These are phyloP conservation scores for Cystofilobasidium capitatum DNA, from an alignment of 768 basidiomycete species.

Conservation along the genomic window DNA sequence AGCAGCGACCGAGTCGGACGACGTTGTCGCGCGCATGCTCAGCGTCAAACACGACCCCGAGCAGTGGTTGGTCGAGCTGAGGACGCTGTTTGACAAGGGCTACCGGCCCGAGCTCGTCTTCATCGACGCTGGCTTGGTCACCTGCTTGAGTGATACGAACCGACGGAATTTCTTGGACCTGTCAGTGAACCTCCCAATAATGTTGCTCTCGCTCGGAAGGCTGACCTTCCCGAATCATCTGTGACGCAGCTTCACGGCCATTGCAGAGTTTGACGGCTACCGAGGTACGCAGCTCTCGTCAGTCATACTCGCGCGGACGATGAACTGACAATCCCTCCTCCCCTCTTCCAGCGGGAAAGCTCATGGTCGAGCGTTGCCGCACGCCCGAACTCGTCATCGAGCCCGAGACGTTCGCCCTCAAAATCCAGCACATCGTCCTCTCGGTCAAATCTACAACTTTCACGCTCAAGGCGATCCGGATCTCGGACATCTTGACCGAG, in stretches of 20 bases:
- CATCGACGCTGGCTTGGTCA: slow-evolving; percentile 91
- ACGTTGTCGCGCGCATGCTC: slow-evolving; percentile 62
- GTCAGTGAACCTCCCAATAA: not conserved
- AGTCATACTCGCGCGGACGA: not conserved
- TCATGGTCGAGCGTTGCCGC: slow-evolving; percentile 92
- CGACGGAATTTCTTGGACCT: slow-evolving; percentile 90
- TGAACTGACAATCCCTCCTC: not conserved
- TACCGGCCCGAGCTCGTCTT: slow-evolving; percentile 92
- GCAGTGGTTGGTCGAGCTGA: slow-evolving; percentile 63
- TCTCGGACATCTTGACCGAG: slow-evolving; percentile 81
- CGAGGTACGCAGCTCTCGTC: not conserved
- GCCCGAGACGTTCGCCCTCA: slow-evolving; percentile 87
- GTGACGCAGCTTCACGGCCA: slow-evolving; percentile 57
- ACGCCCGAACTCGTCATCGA: slow-evolving; percentile 83
- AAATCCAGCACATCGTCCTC: slow-evolving; percentile 92
- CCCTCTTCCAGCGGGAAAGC: slow-evolving; percentile 60
- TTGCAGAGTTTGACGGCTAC: slow-evolving; percentile 96
- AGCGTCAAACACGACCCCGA: slow-evolving; percentile 47
- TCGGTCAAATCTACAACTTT: slow-evolving; percentile 89
- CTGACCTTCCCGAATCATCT: not conserved
- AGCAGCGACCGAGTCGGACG: slow-evolving; percentile 35
- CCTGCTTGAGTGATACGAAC: slow-evolving; percentile 70
- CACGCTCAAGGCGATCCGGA: slow-evolving; percentile 90
- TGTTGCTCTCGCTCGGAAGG: not conserved
- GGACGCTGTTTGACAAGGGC: slow-evolving; percentile 53